Base-by-base conservation (phyloP, 2,329 filamentous ascomycete species). In the Kalmusia sp. region DNA sequence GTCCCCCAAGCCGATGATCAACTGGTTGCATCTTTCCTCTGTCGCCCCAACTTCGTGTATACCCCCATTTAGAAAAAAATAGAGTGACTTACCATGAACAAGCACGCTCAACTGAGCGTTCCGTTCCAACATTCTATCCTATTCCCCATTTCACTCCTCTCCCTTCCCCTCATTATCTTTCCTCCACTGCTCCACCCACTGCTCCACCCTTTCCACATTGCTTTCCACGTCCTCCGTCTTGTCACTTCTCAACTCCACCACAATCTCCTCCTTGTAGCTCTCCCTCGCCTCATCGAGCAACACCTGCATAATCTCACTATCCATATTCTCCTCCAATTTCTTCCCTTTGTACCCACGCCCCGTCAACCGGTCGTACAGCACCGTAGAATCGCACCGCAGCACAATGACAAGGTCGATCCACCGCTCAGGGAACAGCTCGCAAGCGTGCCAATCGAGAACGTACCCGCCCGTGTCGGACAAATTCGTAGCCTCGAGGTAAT, bases 381-480 rank as follows among this genome's bases (percentile, higher is more conserved):
- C 80, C 17, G 84, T 86, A 15, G 91, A 92, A 64, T 95, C 87
- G 51, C 90, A 91, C 39, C 95, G 84, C 58, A 99, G 76, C 50
- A 99, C 95, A 4, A 98, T 90, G 1, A 99, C 93, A 2, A 99
- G 84, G 73, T 99, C 95, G 69, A 99, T 89, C 91, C 93, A 96
- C 69, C 89, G 89, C 71, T 90, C 87, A 2, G 95, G 95, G 70
- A 98, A 98, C 19, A 98, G 78, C 68, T 98, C 95, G 78, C 93
- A 98, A 2, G 93, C 93, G 77, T 99, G 95, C 93, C 95, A 99
- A 78, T 99, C 95, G 69, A 99, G 90, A 64, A 99, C 87, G 74
- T 87, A 91, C 17, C 95, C 95, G 52, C 93, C 93, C 17, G 84
- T 77, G 58, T 87, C 46, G 53, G 61, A 52, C 14, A 74, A 84